Percentiles rank a stretch among this genome's conserved stretches.
These are phyloP conservation scores for Leptographium lundbergii DNA, from an alignment of 2,329 filamentous ascomycete genomes.

Conservation along the genomic window DNA sequence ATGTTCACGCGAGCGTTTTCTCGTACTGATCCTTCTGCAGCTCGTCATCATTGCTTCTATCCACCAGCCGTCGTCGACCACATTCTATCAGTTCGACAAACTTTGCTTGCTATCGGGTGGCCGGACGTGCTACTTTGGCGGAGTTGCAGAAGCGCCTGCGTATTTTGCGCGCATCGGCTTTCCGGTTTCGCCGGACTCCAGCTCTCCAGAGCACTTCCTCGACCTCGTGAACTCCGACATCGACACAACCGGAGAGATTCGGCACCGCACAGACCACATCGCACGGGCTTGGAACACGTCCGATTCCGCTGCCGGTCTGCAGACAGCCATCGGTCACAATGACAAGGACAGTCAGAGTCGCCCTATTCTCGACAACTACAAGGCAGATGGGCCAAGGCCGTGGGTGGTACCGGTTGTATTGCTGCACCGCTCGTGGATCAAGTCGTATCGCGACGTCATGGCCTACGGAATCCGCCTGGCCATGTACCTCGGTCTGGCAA, in stretches of 20 bases:
- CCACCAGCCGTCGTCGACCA: constrained; percentile 72
- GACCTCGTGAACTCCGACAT: constrained; percentile 74
- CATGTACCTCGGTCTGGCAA: constrained; percentile 56
- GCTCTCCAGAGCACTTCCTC: constrained; percentile 70
- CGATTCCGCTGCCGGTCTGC: constrained; percentile 10
- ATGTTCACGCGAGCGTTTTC: neutral
- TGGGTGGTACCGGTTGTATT: constrained; percentile 47
- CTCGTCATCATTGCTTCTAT: constrained; percentile 72
- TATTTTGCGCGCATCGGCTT: constrained; percentile 53
- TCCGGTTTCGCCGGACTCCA: constrained; percentile 55
- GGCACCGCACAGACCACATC: constrained; percentile 37
- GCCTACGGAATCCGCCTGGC: constrained; percentile 71
- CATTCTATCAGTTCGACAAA: constrained; percentile 71
- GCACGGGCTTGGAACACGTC: constrained; percentile 37
- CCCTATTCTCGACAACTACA: constrained; percentile 7
- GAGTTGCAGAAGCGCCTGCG: constrained; percentile 38
- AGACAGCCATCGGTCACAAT: constrained; percentile 13
- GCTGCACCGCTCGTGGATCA: constrained; percentile 68
- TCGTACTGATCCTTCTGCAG: constrained; percentile 20
- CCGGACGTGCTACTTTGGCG: constrained; percentile 60
- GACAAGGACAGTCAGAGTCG: constrained; percentile 19
- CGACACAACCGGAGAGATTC: constrained; percentile 31
- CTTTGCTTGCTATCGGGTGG: constrained; percentile 61
- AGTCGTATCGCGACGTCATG: constrained; percentile 72
- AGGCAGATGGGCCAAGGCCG: constrained; percentile 25